A percentile compares a stretch with the other conserved stretches of the same genome.
These are phyloP conservation scores for Euptelea pleiosperma DNA, from an alignment of 164 flowering plant species.

Conservation along the genomic window DNA sequence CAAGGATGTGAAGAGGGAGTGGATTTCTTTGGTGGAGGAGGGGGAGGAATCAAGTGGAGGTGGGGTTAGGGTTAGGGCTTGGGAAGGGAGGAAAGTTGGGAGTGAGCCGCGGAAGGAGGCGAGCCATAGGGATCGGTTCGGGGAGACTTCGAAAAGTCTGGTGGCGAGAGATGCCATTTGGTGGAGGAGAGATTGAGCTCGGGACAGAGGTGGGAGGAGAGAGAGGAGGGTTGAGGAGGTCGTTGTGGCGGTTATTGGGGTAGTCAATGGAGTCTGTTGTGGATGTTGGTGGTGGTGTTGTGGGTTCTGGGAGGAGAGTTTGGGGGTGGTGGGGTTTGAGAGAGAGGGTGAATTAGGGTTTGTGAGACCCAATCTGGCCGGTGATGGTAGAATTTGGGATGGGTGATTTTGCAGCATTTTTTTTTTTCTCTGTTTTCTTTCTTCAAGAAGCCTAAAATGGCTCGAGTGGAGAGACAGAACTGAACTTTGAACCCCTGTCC, in stretches of 20 bases:
- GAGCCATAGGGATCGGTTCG: conserved; percentile 67
- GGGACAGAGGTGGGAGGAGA: conserved; percentile 85
- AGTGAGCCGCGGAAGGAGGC: conserved; percentile 70
- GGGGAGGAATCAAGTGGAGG: conserved; percentile 41
- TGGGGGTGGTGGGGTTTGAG: conserved; percentile 45
- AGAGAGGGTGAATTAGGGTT: conserved; percentile 67
- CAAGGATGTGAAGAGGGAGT: conserved; percentile 52
- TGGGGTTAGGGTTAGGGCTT: conserved; percentile 28
- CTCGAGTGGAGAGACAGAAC: no score
- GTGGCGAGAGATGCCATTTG: conserved; percentile 84
- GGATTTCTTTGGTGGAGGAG: conserved; percentile 61
- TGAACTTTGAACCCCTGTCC: no score
- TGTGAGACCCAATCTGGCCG: conserved; percentile 80
- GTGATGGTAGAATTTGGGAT: conserved; percentile 68
- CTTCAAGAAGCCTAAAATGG: no score
- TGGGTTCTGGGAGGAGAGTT: conserved; percentile 38
- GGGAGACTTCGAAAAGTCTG: conserved; percentile 79
- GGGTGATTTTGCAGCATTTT: conserved; percentile 56
- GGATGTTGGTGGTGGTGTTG: conserved; percentile 27
- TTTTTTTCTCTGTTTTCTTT: background rate
- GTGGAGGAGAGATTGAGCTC: conserved; percentile 78
- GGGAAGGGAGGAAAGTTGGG: conserved; percentile 67
- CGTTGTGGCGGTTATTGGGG: conserved; percentile 28
- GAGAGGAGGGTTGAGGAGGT: conserved; percentile 72
- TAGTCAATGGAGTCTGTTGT: conserved; percentile 7